These are phyloP conservation scores for Phyllostachys edulis DNA, from an alignment of 176 grass and related monocot genomes.

Conservation along the genomic window DNA sequence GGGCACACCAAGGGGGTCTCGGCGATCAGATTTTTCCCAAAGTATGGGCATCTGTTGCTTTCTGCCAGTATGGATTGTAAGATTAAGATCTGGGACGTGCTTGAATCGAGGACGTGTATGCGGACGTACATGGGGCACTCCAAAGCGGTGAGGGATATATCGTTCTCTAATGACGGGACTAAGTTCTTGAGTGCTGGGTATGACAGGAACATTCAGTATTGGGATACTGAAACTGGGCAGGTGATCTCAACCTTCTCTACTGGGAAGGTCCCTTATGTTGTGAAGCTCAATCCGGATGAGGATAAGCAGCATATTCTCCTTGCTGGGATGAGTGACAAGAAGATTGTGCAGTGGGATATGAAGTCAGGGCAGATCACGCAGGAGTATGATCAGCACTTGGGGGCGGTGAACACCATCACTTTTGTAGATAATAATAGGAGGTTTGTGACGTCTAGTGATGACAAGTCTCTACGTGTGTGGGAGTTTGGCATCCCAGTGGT, in stretches of 20 bases:
- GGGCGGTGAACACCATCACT: conserved; percentile 94
- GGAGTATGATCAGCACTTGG: conserved; percentile 95
- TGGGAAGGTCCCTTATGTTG: conserved; percentile 89
- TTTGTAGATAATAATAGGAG: conserved; percentile 98
- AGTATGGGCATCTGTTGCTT: conserved; percentile 77
- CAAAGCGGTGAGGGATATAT: conserved; percentile 96
- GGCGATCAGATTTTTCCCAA: conserved; percentile 85
- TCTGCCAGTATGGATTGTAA: conserved; percentile 98
- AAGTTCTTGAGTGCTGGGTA: conserved; percentile 97
- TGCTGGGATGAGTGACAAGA: conserved; percentile 99
- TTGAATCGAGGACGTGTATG: conserved; percentile 81
- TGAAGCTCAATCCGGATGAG: conserved; percentile 95
- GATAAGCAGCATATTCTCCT: conserved; percentile 98
- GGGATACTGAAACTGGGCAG: conserved; percentile 97
- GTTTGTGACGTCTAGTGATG: conserved; percentile 97
- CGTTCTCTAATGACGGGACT: conserved; percentile 82
- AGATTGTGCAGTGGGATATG: conserved; percentile 99
- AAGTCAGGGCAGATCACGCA: conserved; percentile 93
- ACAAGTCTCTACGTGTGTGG: conserved; percentile 94
- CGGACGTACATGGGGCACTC: conserved; percentile 97
- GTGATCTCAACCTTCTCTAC: conserved; percentile 99
- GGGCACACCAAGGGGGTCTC: conserved; percentile 98
- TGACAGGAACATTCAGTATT: conserved; percentile 96
- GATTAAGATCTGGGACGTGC: conserved; percentile 98
- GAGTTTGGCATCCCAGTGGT: conserved; percentile 98